Base-by-base conservation (phyloP, 2,329 filamentous ascomycete genomes). In the Sporothrix sp. region DNA sequence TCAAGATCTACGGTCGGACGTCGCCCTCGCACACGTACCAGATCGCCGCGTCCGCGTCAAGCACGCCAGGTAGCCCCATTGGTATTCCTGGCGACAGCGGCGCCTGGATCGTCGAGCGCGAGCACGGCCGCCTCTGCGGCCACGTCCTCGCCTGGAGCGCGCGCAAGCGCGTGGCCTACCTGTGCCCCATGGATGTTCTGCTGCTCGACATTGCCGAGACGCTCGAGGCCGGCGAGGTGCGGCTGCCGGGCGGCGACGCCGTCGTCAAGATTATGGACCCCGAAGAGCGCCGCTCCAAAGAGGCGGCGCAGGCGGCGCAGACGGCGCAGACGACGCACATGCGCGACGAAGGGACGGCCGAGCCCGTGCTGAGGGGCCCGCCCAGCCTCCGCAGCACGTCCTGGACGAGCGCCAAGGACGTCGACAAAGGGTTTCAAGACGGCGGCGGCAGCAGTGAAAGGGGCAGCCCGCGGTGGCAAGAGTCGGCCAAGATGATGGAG, bases 131-230 rank as follows among this genome's bases (percentile, higher is more conserved):
- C 33, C 80, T 96, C 3, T 93, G 87, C 58, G 91, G 91, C 0
- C 91, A 96, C 60, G 87, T 97, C 0, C 74, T 97, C 11, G 91
- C 91, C 0, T 95, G 85, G 82, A 91, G 85, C 58, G 78, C 82
- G 56, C 80, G 82, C 54, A 91, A 86, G 61, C 80, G 80, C 37
- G 82, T 88, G 5, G 89, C 89, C 0, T 97, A 95, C 64, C 93
- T 97, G 54, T 93, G 88, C 54, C 91, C 91, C 0, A 97, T 97
- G 91, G 87, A 96, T 52, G 76, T 96, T 2, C 69, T 95, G 11
- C 73, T 97, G 10, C 78, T 84, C 25, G 91, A 97, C 61, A 95
- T 97, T 51, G 84, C 82, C 25, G 79, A 85, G 55, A 89, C 84
- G 0, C 71, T 96, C 0, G 78, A 82, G 20, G 87, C 87, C 0